phyloP scores from a whole-genome alignment of 257 asterid genomes.

The Solanum ossicruentum region DNA sequence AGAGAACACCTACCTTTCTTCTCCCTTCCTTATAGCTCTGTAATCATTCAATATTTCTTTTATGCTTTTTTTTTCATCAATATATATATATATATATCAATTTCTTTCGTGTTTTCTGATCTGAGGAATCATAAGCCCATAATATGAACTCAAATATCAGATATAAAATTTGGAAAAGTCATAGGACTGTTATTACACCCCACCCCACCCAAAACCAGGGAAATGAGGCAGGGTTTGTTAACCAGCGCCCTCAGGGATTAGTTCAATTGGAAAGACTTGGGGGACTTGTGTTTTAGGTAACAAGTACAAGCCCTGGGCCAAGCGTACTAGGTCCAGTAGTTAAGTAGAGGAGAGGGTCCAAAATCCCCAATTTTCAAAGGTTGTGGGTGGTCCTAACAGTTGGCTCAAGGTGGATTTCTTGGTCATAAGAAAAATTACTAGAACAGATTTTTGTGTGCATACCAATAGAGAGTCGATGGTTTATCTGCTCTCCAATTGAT shows the following conservation, averaged over 20 bases:
- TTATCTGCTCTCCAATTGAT: constrained; percentile 90
- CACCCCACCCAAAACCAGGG: not conserved
- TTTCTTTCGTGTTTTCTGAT: not conserved
- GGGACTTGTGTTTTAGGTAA: not conserved
- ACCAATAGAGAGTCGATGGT: constrained; percentile 88
- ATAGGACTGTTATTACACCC: not conserved
- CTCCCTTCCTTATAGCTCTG: not conserved
- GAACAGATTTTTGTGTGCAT: constrained; percentile 14
- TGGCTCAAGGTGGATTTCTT: not conserved
- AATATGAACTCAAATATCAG: not conserved
- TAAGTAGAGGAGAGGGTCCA: not conserved
- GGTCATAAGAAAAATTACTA: not conserved
- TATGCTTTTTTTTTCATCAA: not conserved
- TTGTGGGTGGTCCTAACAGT: not conserved
- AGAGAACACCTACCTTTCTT: not conserved
- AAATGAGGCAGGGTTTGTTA: not conserved
- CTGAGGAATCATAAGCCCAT: not conserved
- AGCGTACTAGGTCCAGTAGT: not conserved
- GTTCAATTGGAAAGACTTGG: not conserved
- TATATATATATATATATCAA: not conserved
- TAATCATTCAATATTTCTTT: not conserved
- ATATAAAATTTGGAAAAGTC: not conserved
- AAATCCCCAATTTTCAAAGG: not conserved
- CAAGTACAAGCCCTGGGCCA: not conserved
- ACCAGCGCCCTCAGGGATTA: not conserved